Evolutionary conservation across 441 rosid species (phyloP).

Genomic region (Croton setiger): DNA sequence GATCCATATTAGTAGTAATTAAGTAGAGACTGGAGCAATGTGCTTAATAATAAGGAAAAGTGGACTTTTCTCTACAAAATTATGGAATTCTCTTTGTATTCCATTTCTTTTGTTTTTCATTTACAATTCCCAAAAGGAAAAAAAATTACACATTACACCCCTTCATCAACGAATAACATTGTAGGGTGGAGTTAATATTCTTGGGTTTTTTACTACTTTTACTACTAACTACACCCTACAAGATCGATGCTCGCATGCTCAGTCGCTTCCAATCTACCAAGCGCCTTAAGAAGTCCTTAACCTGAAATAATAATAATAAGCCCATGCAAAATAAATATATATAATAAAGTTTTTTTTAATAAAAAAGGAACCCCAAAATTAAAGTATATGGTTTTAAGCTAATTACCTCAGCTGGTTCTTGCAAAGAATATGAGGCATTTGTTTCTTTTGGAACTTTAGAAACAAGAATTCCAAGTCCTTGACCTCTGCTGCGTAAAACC

Average conservation of each 20-base stretch:
- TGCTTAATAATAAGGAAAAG: background rate
- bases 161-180: background rate
- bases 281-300: slow-evolving; percentile 58
- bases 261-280: slow-evolving; percentile 68
- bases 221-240: slow-evolving; percentile 3
- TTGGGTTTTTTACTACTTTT: background rate
- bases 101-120: slow-evolving; percentile 6
- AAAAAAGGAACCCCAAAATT: too few relatives aligned
- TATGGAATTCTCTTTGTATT: slow-evolving; percentile 18
- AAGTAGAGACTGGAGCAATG: too few relatives aligned
- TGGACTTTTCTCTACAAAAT: slow-evolving; percentile 2
- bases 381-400: background rate
- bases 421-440: slow-evolving; percentile 61
- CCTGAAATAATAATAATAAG: slow-evolving; percentile 37
- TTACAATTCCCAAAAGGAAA: slow-evolving; percentile 7
- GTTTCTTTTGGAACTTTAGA: slow-evolving; percentile 76
- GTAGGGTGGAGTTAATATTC: background rate
- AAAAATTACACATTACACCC: slow-evolving; percentile 24
- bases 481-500: slow-evolving; percentile 63
- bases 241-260: slow-evolving; percentile 9
- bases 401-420: slow-evolving; percentile 74
- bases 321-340: background rate
- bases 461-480: slow-evolving; percentile 81
- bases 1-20: too few relatives aligned
- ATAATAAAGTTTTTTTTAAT: background rate